Conservation (phyloP, 2,329 filamentous ascomycete genomes). For the Aureobasidium sp. region DNA sequence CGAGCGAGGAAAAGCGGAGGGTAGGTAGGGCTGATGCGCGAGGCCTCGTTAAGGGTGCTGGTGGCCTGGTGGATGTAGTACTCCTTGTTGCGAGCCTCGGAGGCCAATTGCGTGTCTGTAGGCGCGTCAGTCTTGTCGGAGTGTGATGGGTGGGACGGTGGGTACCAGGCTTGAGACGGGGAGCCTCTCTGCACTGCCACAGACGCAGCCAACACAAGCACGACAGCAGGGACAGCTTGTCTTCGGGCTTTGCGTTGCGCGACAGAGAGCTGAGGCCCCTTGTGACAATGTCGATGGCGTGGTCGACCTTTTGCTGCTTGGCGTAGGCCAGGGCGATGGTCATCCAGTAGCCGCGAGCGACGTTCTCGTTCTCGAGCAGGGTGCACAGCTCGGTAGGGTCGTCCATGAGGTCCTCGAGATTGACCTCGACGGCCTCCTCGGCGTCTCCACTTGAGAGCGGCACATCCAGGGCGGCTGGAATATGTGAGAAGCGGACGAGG, state of each 20-base stretch:
- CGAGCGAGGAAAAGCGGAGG: slow-evolving; percentile 86
- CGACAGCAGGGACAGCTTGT: slow-evolving; percentile 77
- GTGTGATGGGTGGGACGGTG: neutral
- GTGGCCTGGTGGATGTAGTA: slow-evolving; percentile 88
- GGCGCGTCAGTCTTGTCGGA: slow-evolving; percentile 7
- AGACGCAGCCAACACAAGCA: slow-evolving; percentile 88
- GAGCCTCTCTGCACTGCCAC: slow-evolving; percentile 78
- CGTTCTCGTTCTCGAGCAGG: slow-evolving; percentile 87
- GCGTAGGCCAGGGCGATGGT: slow-evolving; percentile 95
- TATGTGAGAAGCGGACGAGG: slow-evolving; percentile 51
- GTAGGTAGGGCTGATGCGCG: slow-evolving; percentile 84
- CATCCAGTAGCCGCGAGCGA: slow-evolving; percentile 91
- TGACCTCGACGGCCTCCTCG: slow-evolving; percentile 78
- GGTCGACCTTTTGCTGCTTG: slow-evolving; percentile 88
- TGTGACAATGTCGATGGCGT: slow-evolving; percentile 63
- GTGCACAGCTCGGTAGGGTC: slow-evolving; percentile 94
- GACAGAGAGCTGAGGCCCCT: slow-evolving; percentile 65
- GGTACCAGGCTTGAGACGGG: slow-evolving; percentile 53
- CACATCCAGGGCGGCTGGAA: slow-evolving; percentile 58
- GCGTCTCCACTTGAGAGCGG: slow-evolving; percentile 56
- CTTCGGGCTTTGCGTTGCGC: slow-evolving; percentile 59
- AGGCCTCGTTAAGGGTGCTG: slow-evolving; percentile 87
- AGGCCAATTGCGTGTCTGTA: slow-evolving; percentile 41
- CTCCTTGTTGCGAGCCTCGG: slow-evolving; percentile 84
- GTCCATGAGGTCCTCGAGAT: slow-evolving; percentile 82